Base-by-base conservation (phyloP, 768 basidiomycete species). In the Melanogaster broomeanus region DNA sequence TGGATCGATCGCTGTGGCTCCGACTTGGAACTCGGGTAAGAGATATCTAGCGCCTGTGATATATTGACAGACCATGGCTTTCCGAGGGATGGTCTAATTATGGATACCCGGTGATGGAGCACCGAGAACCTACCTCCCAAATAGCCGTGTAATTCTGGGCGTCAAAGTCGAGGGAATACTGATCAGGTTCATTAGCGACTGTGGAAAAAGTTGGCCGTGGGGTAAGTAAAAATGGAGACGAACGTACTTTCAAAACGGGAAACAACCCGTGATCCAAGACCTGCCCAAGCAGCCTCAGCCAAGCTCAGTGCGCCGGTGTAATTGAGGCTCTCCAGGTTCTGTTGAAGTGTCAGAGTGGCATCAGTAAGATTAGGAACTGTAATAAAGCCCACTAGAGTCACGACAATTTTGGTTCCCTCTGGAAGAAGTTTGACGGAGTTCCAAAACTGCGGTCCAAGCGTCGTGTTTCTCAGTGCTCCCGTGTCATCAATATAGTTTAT, bases 121-220 rank as follows among this genome's bases (percentile, higher is more conserved):
- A 35, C 15, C 41, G 15, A 24, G 54, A 38, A 18, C 68, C 44
- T 57, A 77, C 80, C 60, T 67, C 71, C 79, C 79, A 81, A 13
- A 71, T 69, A 13, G 58, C 58, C 3, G 73, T 70, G 53, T 82
- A 82, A 19, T 66, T 75, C 53, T 73, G 61, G 24, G 79, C 72
- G 2, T 74, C 73, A 53, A 75, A 76, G 10, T 55, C 30, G 34
- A 69, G 68, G 52, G 24, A 13, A 38, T 80, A 81, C 33, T 81
- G 78, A 58, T 81, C 79, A 2, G 79, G 79, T 62, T 82, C 80
- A 44, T 81, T 81, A 19, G 79, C 80, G 52, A 81, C 78, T 64
- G 39, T 19, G 27, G n/a, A 46, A 16, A 45, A 10, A n/a, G n/a
- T 58, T 35, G 55, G 48, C 31, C 25, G 4, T n/a, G 9, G 1